Conservation (phyloP, 768 basidiomycete genomes). For the Suillus clintonianus region DNA sequence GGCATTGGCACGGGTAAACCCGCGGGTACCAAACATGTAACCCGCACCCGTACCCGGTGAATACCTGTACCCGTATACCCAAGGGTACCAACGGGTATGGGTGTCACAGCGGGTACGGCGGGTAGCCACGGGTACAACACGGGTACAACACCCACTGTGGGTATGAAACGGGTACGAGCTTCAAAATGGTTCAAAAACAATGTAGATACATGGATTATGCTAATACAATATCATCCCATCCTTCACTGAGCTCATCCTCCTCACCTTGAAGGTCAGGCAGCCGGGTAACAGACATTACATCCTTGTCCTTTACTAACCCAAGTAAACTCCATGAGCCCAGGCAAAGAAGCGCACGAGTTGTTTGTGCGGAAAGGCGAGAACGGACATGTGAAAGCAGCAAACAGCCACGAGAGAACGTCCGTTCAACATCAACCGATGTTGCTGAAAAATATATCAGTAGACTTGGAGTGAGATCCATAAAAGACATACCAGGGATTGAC, state of each 20-base stretch:
- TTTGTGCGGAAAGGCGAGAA: slow-evolving; percentile 23
- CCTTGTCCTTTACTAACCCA: slow-evolving; percentile 25
- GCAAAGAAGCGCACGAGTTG: slow-evolving; percentile 33
- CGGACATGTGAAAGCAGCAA: slow-evolving; percentile 28
- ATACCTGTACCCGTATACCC: not conserved
- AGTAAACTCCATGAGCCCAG: slow-evolving; percentile 32
- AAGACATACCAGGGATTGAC: not conserved
- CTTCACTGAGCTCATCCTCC: not conserved
- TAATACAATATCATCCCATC: not conserved
- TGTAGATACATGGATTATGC: too few relatives aligned
- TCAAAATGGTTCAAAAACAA: too few relatives aligned
- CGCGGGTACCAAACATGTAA: not conserved
- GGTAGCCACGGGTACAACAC: too few relatives aligned
- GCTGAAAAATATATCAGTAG: slow-evolving; percentile 15
- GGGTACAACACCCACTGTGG: too few relatives aligned
- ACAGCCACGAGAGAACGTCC: slow-evolving; percentile 25
- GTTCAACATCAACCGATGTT: slow-evolving; percentile 21
- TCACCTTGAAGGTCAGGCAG: slow-evolving; percentile 8
- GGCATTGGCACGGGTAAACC: slow-evolving; percentile 8
- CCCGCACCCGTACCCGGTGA: slow-evolving; percentile 3
- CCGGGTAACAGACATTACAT: slow-evolving; percentile 11
- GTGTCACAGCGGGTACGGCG: not conserved
- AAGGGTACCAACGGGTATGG: not conserved
- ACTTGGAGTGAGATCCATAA: slow-evolving; percentile 42
- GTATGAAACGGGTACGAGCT: too few relatives aligned